phyloP scores from a whole-genome alignment of 768 basidiomycete genomes.

The Gymnopilus dilepis region DNA sequence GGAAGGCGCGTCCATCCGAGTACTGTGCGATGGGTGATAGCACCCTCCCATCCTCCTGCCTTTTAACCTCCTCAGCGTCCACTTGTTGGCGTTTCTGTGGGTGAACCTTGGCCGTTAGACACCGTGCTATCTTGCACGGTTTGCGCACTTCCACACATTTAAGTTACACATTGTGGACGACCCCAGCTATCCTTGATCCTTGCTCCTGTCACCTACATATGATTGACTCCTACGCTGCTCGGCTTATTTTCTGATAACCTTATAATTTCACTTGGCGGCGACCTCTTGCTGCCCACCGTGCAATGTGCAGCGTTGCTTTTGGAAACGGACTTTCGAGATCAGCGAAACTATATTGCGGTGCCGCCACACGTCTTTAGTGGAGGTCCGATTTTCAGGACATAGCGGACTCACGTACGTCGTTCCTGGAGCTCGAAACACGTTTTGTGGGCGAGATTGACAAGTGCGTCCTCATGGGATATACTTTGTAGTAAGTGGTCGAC shows the following conservation, averaged over 20 bases:
- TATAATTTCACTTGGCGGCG: background rate
- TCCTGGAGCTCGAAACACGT: background rate
- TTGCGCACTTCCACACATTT: no score
- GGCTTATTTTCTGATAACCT: background rate
- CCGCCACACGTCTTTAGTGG: background rate
- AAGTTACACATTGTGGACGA: background rate
- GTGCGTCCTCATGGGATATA: no score
- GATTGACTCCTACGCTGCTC: background rate
- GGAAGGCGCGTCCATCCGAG: no score
- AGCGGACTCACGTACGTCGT: background rate
- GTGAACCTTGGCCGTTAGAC: background rate
- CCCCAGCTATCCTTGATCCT: background rate
- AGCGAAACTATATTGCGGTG: background rate
- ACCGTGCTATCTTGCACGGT: background rate
- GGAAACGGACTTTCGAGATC: background rate
- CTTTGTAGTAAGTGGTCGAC: no score
- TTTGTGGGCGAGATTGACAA: slow-evolving; percentile 1
- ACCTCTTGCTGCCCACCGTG: background rate
- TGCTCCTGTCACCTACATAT: background rate
- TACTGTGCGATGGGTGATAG: no score
- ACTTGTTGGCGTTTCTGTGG: background rate
- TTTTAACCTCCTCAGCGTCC: background rate
- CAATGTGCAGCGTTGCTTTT: background rate
- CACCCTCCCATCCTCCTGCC: background rate
- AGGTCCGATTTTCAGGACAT: background rate